phyloP scores from a whole-genome alignment of 1,284 basidiomycete species.

The Schizophyllum commune region DNA sequence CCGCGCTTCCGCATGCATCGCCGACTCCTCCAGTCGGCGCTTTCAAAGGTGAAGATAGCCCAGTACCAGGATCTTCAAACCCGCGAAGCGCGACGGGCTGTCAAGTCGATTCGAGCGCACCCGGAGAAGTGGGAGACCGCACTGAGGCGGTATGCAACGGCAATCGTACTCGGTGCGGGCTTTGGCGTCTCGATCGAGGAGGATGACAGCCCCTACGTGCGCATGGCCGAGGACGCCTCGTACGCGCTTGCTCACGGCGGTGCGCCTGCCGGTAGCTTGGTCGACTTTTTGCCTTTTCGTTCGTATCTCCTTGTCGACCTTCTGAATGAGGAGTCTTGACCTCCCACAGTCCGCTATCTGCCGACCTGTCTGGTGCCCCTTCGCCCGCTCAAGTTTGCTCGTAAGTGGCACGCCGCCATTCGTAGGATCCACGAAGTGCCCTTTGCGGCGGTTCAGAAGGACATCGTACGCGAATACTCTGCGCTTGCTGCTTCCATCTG shows the following conservation, averaged over 20 bases:
- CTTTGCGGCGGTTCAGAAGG: constrained; percentile 4
- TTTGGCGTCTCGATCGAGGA: constrained; percentile 23
- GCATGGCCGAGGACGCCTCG: constrained; percentile 15
- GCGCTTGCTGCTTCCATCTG: not conserved
- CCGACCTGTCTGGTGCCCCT: constrained; percentile 8
- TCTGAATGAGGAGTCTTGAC: not conserved
- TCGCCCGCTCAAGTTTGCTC: constrained; percentile 7
- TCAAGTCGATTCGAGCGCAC: not conserved
- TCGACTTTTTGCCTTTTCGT: constrained; percentile 19
- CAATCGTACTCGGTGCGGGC: constrained; percentile 19
- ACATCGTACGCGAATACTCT: not conserved
- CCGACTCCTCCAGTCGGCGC: not conserved
- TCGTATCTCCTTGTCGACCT: constrained; percentile 2
- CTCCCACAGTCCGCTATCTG: constrained; percentile 6
- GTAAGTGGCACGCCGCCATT: constrained; percentile 6
- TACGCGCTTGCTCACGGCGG: constrained; percentile 4
- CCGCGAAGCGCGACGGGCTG: constrained; percentile 5
- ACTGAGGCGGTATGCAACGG: constrained; percentile 12
- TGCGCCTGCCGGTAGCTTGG: constrained; percentile 13
- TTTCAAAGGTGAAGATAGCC: not conserved
- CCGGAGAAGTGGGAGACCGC: not conserved
- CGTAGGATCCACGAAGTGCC: constrained; percentile 6
- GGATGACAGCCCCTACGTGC: constrained; percentile 20
- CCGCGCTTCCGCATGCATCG: not conserved
- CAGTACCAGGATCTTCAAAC: constrained; percentile 4